phyloP scores from a whole-genome alignment of 2,329 filamentous ascomycete genomes.

The Cercospora sojina region DNA sequence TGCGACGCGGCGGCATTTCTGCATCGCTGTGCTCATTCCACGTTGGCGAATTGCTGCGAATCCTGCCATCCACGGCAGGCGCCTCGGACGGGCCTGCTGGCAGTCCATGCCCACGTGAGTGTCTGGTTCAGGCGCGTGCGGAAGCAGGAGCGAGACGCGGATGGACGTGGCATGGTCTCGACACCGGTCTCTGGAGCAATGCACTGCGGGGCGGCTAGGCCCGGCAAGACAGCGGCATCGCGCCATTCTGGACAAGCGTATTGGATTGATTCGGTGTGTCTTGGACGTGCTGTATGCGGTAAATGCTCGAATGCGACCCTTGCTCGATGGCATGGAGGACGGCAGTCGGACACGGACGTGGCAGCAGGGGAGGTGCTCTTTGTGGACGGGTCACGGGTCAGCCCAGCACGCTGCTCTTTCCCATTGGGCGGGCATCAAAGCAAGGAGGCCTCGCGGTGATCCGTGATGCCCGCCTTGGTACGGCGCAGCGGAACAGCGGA shows the following conservation, averaged over 20 bases:
- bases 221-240: slow-evolving; percentile 10
- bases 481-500: slow-evolving; percentile 2
- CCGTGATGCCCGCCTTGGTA: not conserved
- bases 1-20: not conserved
- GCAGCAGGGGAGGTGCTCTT: not conserved
- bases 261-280: not conserved
- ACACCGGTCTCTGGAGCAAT: not conserved
- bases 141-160: not conserved
- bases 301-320: not conserved
- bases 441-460: not conserved
- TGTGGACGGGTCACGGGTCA: not conserved
- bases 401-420: not conserved
- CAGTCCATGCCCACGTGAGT: not conserved
- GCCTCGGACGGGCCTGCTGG: not conserved
- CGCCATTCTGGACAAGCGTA: slow-evolving; percentile 7
- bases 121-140: not conserved
- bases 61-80: not conserved
- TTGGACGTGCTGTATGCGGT: not conserved
- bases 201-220: not conserved
- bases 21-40: not conserved
- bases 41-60: not conserved
- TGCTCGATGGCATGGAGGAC: not conserved
- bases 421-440: not conserved
- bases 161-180: not conserved
- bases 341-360: not conserved